Evolutionary conservation across 352 stramenopile species (phyloP).

Genomic region (Pythium insidiosum): DNA sequence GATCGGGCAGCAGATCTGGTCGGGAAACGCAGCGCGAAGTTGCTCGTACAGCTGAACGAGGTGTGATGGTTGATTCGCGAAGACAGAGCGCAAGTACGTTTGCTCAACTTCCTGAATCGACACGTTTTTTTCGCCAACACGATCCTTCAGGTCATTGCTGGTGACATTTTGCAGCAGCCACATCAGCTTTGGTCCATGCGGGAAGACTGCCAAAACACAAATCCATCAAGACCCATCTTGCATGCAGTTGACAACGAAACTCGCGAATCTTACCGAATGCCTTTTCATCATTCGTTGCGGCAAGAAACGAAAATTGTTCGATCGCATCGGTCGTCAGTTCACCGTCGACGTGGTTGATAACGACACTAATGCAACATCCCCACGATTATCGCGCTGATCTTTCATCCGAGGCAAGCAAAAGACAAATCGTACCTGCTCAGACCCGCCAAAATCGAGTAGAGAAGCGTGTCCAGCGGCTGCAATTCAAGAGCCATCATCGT

Average conservation of each 20-base stretch:
- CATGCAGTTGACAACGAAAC: not conserved
- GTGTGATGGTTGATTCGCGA: slow-evolving; percentile 22
- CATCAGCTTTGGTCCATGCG: slow-evolving; percentile 61
- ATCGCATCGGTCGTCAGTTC: slow-evolving; percentile 42
- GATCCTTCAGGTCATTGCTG: slow-evolving; percentile 53
- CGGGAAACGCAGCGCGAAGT: slow-evolving; percentile 35
- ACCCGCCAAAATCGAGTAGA: slow-evolving; percentile 59
- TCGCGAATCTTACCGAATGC: too few species aligned
- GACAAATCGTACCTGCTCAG: slow-evolving; percentile 39
- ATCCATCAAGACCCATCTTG: not conserved
- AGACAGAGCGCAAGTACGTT: slow-evolving; percentile 44
- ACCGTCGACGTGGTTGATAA: slow-evolving; percentile 58
- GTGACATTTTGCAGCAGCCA: slow-evolving; percentile 67
- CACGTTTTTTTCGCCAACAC: slow-evolving; percentile 39
- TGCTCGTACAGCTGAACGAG: slow-evolving; percentile 26
- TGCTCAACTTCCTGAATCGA: slow-evolving; percentile 48
- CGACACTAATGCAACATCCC: slow-evolving; percentile 23
- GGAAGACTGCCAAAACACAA: slow-evolving; percentile 32
- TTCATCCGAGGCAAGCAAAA: not conserved
- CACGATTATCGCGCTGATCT: not conserved
- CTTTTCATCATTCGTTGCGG: slow-evolving; percentile 2
- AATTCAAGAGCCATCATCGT: not conserved
- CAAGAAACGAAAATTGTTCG: slow-evolving; percentile 50
- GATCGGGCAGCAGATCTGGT: slow-evolving; percentile 51
- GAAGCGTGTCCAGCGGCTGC: slow-evolving; percentile 39